Evolutionary conservation across 352 stramenopile species (phyloP), one percentile per base, ranked within the genome.

Genomic region (Globisporangium takayamanum): DNA sequence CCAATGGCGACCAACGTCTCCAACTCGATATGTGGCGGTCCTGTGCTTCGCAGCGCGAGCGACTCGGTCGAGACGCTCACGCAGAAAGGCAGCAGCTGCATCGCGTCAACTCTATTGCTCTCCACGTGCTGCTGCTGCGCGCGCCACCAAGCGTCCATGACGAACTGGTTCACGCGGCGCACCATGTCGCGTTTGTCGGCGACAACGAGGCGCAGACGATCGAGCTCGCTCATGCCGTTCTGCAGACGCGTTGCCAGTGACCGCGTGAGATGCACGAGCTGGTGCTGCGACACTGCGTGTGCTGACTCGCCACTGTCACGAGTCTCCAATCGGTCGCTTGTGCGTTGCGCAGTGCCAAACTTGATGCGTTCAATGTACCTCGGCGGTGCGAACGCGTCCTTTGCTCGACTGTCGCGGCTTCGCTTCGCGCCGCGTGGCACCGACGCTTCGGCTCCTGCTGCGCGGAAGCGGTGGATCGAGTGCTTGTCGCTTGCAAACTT

Each of bases 321-420:
- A 8, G 15, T 12, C 18, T 0, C 51, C 59, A 61, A 36, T 5
- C 59, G 56, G 39, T 52, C 11, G 8, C 68, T 59, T 14, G 36
- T 12, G 30, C 63, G 26, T 4, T 60, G 25, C 22, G 57, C 70
- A 8, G 60, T 69, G n/a, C 69, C 59, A 36, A 70, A 45, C 44
- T 75, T 78, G 55, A 80, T 80, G n/a, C 76, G 80, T 56, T 90
- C 76, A 54, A 90, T 88, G 47, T 70, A 86, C 26, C 62, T 62
- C 39, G 82, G 72, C 45, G 56, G 7, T 0, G 54, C 45, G 39
- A 53, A 52, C 0, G 22, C 51, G 28, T 50, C 54, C 1, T 25
- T 53, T 30, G 64, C 62, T 30, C 60, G 60, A 41, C 58, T 54
- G 22, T 59, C 57, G 16, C 67, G 66, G 53, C 55, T 58, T n/a